Evolutionary conservation across 2,329 filamentous ascomycete species (phyloP).

Genomic region (Lecanicillium sp.): DNA sequence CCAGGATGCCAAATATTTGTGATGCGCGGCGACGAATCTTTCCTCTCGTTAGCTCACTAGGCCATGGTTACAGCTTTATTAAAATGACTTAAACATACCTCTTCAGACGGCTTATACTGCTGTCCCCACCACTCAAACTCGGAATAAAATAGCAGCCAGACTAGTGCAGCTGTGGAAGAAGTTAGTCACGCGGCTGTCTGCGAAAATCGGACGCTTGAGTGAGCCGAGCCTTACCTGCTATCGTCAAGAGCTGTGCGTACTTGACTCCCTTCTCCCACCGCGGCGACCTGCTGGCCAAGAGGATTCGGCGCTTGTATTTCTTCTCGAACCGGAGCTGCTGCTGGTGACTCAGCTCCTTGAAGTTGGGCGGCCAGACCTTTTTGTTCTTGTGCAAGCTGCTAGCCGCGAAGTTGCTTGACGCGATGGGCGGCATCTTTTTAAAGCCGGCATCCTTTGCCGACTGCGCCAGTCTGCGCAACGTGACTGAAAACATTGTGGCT

Average conservation of each 20-base stretch:
- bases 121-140: constrained; percentile 38
- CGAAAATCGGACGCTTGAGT: not conserved
- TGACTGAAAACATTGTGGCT: constrained; percentile 25
- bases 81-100: constrained; percentile 18
- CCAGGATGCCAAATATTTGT: constrained; percentile 31
- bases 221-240: constrained; percentile 40
- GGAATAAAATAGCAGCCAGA: constrained; percentile 31
- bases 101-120: constrained; percentile 33
- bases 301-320: constrained; percentile 64
- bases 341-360: constrained; percentile 59
- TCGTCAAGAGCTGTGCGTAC: constrained; percentile 53
- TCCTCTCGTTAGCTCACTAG: constrained; percentile 1
- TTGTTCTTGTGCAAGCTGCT: constrained; percentile 57
- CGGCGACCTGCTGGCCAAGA: constrained; percentile 53
- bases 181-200: constrained; percentile 7
- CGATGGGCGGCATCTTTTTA: constrained; percentile 20
- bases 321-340: constrained; percentile 74
- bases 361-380: constrained; percentile 73
- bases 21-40: constrained; percentile 29
- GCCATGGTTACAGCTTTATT: not conserved
- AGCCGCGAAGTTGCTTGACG: constrained; percentile 47
- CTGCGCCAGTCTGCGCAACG: constrained; percentile 25
- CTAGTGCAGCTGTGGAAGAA: constrained; percentile 22
- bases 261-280: constrained; percentile 58
- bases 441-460: constrained; percentile 19